These are phyloP conservation scores for Cenchrus purpureus DNA, from an alignment of 176 grass and related monocot genomes.

Conservation along the genomic window DNA sequence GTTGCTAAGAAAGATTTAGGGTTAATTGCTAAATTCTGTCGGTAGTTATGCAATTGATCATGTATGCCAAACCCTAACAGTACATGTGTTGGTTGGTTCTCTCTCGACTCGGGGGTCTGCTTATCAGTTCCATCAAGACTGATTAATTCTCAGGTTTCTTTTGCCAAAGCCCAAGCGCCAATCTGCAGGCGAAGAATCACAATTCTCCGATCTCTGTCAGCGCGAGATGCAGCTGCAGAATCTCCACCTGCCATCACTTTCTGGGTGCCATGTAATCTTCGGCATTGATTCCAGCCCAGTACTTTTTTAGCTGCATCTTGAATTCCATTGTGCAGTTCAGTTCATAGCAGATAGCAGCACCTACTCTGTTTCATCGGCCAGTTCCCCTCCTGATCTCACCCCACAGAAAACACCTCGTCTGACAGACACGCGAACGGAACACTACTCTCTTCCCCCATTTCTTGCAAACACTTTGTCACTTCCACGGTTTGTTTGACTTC, in stretches of 20 bases:
- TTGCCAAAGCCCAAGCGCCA: neutral
- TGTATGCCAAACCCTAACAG: slow-evolving; percentile 39
- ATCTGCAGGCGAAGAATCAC: neutral
- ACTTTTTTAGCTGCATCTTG: neutral
- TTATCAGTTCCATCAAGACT: neutral
- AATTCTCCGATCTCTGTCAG: neutral
- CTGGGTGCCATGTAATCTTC: slow-evolving; percentile 6
- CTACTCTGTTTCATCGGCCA: neutral
- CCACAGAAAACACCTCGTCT: neutral
- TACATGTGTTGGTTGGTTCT: neutral
- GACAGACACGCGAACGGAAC: neutral
- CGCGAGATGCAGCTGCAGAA: slow-evolving; percentile 5
- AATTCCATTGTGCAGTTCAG: neutral
- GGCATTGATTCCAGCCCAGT: neutral
- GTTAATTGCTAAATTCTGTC: slow-evolving; percentile 7
- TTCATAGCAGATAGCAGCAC: neutral
- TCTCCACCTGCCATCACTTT: neutral
- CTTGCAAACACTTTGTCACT: neutral
- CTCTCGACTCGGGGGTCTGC: neutral
- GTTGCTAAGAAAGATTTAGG: slow-evolving; percentile 30
- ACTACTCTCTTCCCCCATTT: neutral
- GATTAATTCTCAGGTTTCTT: neutral
- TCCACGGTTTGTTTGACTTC: neutral
- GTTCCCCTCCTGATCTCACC: slow-evolving; percentile 15
- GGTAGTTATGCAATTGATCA: slow-evolving; percentile 4